Evolutionary conservation across 2,329 filamentous ascomycete genomes (phyloP).

Genomic region (Colletotrichum lini): DNA sequence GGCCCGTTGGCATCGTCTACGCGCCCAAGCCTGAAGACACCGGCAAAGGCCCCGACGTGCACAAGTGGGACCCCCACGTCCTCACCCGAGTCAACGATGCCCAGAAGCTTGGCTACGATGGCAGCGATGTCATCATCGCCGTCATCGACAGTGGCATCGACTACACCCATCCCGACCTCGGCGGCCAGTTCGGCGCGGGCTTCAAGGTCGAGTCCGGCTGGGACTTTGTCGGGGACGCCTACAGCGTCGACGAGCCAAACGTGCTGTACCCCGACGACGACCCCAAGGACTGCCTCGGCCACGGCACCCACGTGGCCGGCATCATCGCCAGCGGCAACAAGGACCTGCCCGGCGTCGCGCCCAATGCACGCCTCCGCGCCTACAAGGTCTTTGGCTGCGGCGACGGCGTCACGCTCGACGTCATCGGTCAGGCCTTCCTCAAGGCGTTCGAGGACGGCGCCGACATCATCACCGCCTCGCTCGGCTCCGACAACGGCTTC

Average conservation of each 20-base stretch:
- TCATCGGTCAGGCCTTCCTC: constrained; percentile 41
- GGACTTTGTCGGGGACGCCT: constrained; percentile 61
- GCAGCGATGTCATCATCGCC: constrained; percentile 20
- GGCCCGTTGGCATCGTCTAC: too few species aligned
- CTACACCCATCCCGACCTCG: constrained; percentile 65
- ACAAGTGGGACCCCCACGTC: constrained; percentile 26
- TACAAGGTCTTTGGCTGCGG: constrained; percentile 56
- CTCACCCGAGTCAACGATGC: constrained; percentile 22
- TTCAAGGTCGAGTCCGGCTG: constrained; percentile 63
- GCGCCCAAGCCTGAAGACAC: neutral
- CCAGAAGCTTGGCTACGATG: constrained; percentile 11
- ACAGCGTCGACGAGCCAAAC: constrained; percentile 49
- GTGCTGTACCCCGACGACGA: constrained; percentile 55
- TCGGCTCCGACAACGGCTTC: constrained; percentile 47
- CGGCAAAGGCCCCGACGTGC: neutral
- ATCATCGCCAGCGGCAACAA: constrained; percentile 46
- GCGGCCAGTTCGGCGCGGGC: constrained; percentile 65
- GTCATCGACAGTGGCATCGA: constrained; percentile 59
- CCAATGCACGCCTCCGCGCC: constrained; percentile 56
- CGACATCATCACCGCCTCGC: constrained; percentile 51
- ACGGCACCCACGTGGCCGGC: constrained; percentile 1
- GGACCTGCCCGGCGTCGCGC: constrained; percentile 57
- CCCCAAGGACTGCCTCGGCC: constrained; percentile 54
- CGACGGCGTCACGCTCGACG: constrained; percentile 33
- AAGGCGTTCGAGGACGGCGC: constrained; percentile 46